Percentiles rank a stretch among this genome's conserved stretches.
Evolutionary conservation across 1,139 yeast genomes (phyloP).

Genomic region (Magnusiomyces tetraspermus): DNA sequence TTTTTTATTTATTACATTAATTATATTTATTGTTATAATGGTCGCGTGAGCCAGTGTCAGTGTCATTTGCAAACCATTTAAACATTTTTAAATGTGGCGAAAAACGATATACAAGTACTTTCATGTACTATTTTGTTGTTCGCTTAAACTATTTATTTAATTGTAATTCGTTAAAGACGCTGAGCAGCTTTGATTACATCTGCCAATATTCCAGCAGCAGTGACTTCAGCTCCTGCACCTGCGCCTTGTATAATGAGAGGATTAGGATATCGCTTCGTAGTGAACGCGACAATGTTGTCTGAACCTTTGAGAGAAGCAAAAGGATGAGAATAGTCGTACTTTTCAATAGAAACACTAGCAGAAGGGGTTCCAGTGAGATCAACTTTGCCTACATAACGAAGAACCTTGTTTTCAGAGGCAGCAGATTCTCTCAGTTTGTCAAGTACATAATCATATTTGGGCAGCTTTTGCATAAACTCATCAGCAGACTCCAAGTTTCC

Average conservation of each 20-base stretch:
- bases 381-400: constrained; percentile 87
- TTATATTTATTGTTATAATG: no score
- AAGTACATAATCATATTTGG: constrained; percentile 71
- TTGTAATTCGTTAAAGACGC: constrained; percentile 41
- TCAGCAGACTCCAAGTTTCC: constrained; percentile 63
- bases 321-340: constrained; percentile 75
- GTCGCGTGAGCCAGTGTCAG: no score
- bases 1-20: neutral
- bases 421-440: constrained; percentile 74
- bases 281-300: constrained; percentile 88
- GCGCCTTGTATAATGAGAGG: constrained; percentile 97
- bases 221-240: constrained; percentile 76
- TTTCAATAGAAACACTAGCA: constrained; percentile 80
- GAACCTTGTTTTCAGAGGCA: constrained; percentile 70
- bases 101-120: neutral
- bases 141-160: neutral
- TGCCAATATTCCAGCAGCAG: constrained; percentile 96
- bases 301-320: constrained; percentile 93
- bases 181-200: constrained; percentile 87
- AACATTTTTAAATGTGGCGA: no score
- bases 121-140: no score
- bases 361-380: constrained; percentile 46
- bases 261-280: constrained; percentile 81
- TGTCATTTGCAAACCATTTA: neutral
- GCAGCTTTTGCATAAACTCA: constrained; percentile 72